Conservation (phyloP, 179 eudicot species). For the Drosera spatulata region DNA sequence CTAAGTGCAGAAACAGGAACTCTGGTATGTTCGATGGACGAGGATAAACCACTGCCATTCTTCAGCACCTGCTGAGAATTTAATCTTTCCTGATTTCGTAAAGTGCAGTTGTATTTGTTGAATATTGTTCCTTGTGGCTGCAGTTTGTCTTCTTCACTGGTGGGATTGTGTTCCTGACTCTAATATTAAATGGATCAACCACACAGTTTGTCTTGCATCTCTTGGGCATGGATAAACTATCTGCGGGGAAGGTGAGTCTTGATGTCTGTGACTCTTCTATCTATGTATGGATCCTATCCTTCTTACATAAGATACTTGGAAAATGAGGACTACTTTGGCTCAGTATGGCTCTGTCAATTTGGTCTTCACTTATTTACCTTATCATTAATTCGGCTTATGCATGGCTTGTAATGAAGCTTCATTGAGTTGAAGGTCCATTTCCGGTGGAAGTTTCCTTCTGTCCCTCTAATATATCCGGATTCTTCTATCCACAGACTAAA, state of each 20-base stretch:
- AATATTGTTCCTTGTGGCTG: conserved; percentile 14
- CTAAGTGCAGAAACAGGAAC: conserved; percentile 71
- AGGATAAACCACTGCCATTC: background rate
- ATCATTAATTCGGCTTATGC: too few relatives aligned
- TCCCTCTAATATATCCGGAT: too few relatives aligned
- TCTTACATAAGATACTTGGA: too few relatives aligned
- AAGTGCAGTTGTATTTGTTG: conserved; percentile 1
- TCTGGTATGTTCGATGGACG: conserved; percentile 46
- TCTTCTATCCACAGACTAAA: too few relatives aligned
- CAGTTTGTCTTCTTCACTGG: conserved; percentile 98
- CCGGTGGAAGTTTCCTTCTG: too few relatives aligned
- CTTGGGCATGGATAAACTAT: conserved; percentile 58
- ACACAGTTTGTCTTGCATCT: conserved; percentile 66
- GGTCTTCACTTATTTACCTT: too few relatives aligned
- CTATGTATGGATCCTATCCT: background rate
- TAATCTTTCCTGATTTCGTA: background rate
- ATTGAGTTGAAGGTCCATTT: too few relatives aligned
- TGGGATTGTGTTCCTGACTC: conserved; percentile 86
- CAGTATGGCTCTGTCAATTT: too few relatives aligned
- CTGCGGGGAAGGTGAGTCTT: conserved; percentile 58
- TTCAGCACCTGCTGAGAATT: background rate
- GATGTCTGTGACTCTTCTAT: background rate
- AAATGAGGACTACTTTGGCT: too few relatives aligned
- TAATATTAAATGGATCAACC: conserved; percentile 84
- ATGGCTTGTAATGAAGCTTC: too few relatives aligned